Evolutionary conservation across 2,329 filamentous ascomycete species (phyloP).

Genomic region (Leptodontidium sp.): DNA sequence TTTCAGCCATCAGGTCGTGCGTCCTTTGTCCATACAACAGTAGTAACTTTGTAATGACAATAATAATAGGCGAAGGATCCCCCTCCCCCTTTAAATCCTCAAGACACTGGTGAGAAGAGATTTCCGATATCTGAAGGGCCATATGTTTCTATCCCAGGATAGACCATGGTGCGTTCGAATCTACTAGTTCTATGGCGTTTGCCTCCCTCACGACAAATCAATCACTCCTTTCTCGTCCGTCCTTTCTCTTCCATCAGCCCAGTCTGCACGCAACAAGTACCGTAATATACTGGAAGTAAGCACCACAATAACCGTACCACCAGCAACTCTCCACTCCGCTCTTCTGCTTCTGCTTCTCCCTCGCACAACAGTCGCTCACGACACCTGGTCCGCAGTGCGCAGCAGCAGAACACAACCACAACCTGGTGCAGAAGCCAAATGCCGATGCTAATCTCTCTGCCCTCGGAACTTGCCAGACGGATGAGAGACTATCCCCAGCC

Average conservation of each 20-base stretch:
- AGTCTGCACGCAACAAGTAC: not conserved
- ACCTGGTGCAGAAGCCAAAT: not conserved
- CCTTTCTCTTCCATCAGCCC: not conserved
- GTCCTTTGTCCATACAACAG: not conserved
- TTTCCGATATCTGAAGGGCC: not conserved
- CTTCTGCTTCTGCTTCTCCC: not conserved
- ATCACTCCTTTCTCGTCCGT: not conserved
- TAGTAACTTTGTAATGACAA: not conserved
- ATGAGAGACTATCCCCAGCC: not conserved
- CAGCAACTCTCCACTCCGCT: not conserved
- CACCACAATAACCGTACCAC: not conserved
- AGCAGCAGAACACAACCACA: not conserved
- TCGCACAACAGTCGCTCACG: slow-evolving; percentile 9
- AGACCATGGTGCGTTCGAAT: not conserved
- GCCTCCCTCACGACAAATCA: slow-evolving; percentile 7
- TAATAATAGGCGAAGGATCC: not conserved
- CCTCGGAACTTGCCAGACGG: slow-evolving; percentile 9
- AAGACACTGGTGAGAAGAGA: slow-evolving; percentile 7
- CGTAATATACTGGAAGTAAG: not conserved
- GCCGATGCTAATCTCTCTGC: not conserved
- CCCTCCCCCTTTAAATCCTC: not conserved
- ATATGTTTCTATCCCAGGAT: not conserved
- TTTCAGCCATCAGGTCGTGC: slow-evolving; percentile 14
- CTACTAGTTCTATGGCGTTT: not conserved
- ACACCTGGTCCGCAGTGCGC: not conserved